Base-by-base conservation (phyloP, 1,284 basidiomycete species). In the Fomitopsis schrenkii region DNA sequence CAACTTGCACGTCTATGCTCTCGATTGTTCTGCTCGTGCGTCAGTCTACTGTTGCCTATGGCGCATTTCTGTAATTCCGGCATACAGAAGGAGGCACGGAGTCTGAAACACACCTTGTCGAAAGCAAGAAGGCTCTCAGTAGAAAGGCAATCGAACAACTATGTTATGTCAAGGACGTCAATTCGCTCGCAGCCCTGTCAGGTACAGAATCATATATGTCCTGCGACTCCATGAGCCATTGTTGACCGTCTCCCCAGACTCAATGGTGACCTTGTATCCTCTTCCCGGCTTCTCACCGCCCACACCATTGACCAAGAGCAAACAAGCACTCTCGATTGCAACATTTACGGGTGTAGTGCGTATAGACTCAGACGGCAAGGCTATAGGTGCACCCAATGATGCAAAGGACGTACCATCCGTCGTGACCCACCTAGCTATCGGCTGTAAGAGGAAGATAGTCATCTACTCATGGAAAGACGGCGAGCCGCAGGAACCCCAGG, bases 381-480 rank as follows among this genome's bases (percentile, higher is more conserved):
- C 40, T 2, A 57, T 56, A 5, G 60, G 64, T 9, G 64, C 67
- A 9, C 59, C 48, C n/a, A 61, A 64, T 4, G 63, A 75, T 40
- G 76, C 77, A 41, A 78, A 79, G 62, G 72, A 79, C 15, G 83
- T 88, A 30, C 84, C 87, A 14, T 82, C 81, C 2, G 73, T 88
- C 17, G 78, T 93, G n/a, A 92, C 93, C 1, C 83, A 86, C 60
- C 79, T 99, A 9, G 83, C 94, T 4, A 82, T 98, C 7, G 96
- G 94, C 15, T 96, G 95, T 70, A 80, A 90, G 66, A 84, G 95
- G 64, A 94, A 90, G 72, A 83, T 95, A 1, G 85, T 97, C 1
- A 76, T 98, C 12, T 95, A 95, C 71, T 82, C 85, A 3, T 97
- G 95, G 94, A 88, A 84, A 65, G 91, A 95, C 67, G 91, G 93